phyloP scores from a whole-genome alignment of 2,329 filamentous ascomycete species.

The Domatiomyces globalis region DNA sequence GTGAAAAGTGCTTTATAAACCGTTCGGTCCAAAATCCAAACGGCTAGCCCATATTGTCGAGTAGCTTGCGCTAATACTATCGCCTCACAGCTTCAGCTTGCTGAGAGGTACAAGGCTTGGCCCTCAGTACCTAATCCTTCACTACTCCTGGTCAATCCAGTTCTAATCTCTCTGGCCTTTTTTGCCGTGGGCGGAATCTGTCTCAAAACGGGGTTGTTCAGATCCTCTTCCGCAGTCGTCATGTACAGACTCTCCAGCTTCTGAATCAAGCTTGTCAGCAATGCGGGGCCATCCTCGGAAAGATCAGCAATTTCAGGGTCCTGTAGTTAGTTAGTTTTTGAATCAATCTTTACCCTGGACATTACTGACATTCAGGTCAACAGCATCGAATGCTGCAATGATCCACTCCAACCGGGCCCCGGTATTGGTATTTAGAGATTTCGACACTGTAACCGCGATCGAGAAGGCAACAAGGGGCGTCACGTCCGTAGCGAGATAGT shows the following conservation, averaged over 20 bases:
- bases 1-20: no score
- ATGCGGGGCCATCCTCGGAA: conserved; percentile 13
- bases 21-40: background rate
- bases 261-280: conserved; percentile 31
- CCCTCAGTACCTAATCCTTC: background rate
- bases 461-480: conserved; percentile 46
- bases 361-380: conserved; percentile 38
- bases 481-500: conserved; percentile 38
- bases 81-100: background rate
- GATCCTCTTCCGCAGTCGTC: conserved; percentile 38
- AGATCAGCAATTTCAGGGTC: conserved; percentile 18
- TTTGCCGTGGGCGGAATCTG: conserved; percentile 35
- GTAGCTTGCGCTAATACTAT: background rate
- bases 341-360: background rate
- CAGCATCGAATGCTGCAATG: conserved; percentile 38
- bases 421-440: conserved; percentile 39
- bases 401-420: conserved; percentile 46
- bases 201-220: conserved; percentile 38
- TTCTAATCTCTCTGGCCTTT: conserved; percentile 25
- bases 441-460: conserved; percentile 48
- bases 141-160: background rate
- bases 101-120: background rate
- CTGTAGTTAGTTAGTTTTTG: conserved; percentile 8
- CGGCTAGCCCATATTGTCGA: no score
- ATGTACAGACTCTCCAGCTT: conserved; percentile 40